These are phyloP conservation scores for Circinella minor DNA, from an alignment of 371 early-diverging fungal genomes.

Conservation along the genomic window DNA sequence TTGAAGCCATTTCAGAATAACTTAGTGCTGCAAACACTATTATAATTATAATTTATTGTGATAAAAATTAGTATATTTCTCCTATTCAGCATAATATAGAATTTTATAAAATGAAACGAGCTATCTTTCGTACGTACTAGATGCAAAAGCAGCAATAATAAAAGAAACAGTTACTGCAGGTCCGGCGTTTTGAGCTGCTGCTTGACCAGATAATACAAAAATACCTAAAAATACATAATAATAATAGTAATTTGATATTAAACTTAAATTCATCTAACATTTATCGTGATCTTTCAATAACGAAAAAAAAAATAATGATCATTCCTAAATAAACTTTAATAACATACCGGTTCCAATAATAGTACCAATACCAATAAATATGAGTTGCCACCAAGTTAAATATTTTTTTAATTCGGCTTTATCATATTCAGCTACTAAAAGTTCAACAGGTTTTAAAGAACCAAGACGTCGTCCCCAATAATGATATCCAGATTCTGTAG, in stretches of 20 bases:
- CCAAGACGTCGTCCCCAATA: constrained; percentile 54
- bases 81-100: background rate
- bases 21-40: constrained; percentile 74
- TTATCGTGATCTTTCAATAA: no score
- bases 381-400: constrained; percentile 48
- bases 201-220: constrained; percentile 70
- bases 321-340: no score
- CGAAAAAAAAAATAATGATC: constrained; percentile 13
- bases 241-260: no score
- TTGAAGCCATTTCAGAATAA: constrained; percentile 83
- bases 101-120: background rate
- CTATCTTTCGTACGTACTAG: constrained; percentile 47
- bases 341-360: constrained; percentile 71
- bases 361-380: constrained; percentile 69
- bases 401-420: constrained; percentile 49
- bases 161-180: constrained; percentile 83
- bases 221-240: constrained; percentile 45
- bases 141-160: constrained; percentile 71
- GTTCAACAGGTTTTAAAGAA: constrained; percentile 60
- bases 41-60: background rate
- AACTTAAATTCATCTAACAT: no score
- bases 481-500: constrained; percentile 38
- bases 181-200: constrained; percentile 79
- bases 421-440: constrained; percentile 50
- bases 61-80: background rate